Evolutionary conservation across 768 basidiomycete genomes (phyloP), one percentile per base, ranked within the genome.

Genomic region (Melanogaster broomeanus): DNA sequence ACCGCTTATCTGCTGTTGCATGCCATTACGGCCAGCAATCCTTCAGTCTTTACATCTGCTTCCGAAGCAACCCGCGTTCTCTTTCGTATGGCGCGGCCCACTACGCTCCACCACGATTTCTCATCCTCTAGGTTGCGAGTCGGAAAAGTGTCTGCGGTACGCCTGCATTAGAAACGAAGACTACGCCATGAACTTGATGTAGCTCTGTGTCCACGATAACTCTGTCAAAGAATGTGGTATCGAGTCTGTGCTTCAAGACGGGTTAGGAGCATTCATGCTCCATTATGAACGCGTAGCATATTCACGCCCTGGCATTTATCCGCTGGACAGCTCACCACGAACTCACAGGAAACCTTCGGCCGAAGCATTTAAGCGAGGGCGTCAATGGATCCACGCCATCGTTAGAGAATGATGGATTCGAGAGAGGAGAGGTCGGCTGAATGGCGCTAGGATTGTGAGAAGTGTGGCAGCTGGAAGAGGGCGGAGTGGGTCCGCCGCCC

Each of bases 31-130:
- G 96, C 15, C 83, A 86, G 48, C 94, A 97, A 63, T 87, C 87
- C 4, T 95, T 90, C 64, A 96, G 96, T 6, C 96, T 98, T 65
- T 99, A 96, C 65, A 82, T 98, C 57, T 93, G 90, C 59, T 96
- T 85, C 65, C 80, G 97, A 15, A 78, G 95, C 42, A 90, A 88
- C 68, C 94, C 94, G 1, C 77, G 78, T 33, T 76, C 75, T 35
- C 63, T 71, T 16, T 60, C 70, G 3, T 59, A 70, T 21, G 73
- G 72, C 2, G 48, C 66, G 12, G 71, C 69, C 52, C 80, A 77
- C 52, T 70, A 70, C 57, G 61, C 62, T 22, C 69, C 75, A 28
- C 72, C 76, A 51, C 67, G 66, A 57, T 61, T 74, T 34, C 57
- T 38, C 76, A 78, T 62, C 66, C 76, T 27, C 64, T 77, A 55